phyloP scores from a whole-genome alignment of 805 yeast species.

The Wickerhamiella vanderwaltii region DNA sequence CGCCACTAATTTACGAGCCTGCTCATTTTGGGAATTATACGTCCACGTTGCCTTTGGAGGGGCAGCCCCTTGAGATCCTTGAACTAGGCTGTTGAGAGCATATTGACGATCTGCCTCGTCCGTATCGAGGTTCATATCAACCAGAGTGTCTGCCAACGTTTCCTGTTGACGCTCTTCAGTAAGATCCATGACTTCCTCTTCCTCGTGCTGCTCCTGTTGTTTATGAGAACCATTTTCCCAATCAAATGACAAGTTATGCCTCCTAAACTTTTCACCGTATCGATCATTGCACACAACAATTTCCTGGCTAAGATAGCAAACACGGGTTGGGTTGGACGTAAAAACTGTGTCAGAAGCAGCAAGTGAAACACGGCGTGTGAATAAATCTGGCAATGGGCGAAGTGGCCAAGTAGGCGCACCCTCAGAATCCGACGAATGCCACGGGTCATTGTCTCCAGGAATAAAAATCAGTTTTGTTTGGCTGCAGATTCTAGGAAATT shows the following conservation, averaged over 20 bases:
- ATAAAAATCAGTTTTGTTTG: constrained; percentile 53
- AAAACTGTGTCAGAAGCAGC: constrained; percentile 41
- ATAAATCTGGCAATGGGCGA: constrained; percentile 53
- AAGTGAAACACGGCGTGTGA: constrained; percentile 55
- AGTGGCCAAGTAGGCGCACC: constrained; percentile 67
- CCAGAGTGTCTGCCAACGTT: constrained; percentile 4
- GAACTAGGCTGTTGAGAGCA: constrained; percentile 16
- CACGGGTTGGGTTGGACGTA: constrained; percentile 67
- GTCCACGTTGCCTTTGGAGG: constrained; percentile 17
- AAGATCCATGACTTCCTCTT: background rate
- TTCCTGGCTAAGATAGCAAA: constrained; percentile 76
- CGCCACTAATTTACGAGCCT: constrained; percentile 45
- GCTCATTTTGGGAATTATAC: constrained; percentile 17
- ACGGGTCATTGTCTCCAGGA: constrained; percentile 90
- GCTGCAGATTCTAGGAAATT: constrained; percentile 42
- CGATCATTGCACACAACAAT: constrained; percentile 65
- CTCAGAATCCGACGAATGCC: constrained; percentile 57
- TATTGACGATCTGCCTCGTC: constrained; percentile 15
- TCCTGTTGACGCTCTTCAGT: constrained; percentile 1
- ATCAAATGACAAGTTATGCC: constrained; percentile 38
- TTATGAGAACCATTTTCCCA: background rate
- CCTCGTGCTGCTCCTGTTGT: background rate
- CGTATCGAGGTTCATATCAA: constrained; percentile 1
- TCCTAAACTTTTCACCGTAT: constrained; percentile 51
- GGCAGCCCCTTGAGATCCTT: background rate